Percentiles rank a stretch among this genome's conserved stretches.
phyloP scores from a whole-genome alignment of 192 early-diverging fungal genomes.

The Entomortierella chlamydospora region DNA sequence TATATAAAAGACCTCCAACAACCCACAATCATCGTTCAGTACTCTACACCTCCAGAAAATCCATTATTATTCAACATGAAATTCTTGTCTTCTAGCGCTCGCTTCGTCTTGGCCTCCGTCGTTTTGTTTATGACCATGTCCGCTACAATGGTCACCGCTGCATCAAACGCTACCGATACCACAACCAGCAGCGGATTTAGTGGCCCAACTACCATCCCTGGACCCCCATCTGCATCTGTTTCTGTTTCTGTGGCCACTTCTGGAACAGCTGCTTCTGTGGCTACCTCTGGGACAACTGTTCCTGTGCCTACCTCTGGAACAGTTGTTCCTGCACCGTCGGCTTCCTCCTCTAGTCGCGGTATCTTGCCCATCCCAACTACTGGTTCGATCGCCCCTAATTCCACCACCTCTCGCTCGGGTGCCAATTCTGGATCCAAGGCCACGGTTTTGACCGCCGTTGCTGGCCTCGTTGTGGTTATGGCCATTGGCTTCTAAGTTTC shows the following conservation, averaged over 20 bases:
- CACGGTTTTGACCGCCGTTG: neutral
- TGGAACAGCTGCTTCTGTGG: neutral
- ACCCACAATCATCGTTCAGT: too few species aligned
- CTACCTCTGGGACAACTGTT: neutral
- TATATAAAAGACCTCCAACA: too few species aligned
- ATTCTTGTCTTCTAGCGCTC: conserved; percentile 6
- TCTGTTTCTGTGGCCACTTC: neutral
- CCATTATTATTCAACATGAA: conserved; percentile 6
- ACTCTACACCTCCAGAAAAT: too few species aligned
- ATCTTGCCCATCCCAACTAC: neutral
- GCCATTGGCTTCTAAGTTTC: conserved; percentile 8
- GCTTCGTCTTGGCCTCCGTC: conserved; percentile 5
- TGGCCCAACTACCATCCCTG: neutral
- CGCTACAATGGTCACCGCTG: neutral
- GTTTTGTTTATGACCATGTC: conserved; percentile 14
- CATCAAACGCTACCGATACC: neutral
- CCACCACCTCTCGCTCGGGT: neutral
- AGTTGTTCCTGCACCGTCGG: neutral
- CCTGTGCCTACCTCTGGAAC: neutral
- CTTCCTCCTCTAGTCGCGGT: too few species aligned
- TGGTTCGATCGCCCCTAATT: neutral
- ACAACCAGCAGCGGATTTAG: neutral
- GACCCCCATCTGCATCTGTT: neutral
- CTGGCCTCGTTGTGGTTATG: conserved; percentile 12
- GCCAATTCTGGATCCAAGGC: conserved; percentile 1